Base-by-base conservation (phyloP, 1,284 basidiomycete species). In the Irpex lacteus region DNA sequence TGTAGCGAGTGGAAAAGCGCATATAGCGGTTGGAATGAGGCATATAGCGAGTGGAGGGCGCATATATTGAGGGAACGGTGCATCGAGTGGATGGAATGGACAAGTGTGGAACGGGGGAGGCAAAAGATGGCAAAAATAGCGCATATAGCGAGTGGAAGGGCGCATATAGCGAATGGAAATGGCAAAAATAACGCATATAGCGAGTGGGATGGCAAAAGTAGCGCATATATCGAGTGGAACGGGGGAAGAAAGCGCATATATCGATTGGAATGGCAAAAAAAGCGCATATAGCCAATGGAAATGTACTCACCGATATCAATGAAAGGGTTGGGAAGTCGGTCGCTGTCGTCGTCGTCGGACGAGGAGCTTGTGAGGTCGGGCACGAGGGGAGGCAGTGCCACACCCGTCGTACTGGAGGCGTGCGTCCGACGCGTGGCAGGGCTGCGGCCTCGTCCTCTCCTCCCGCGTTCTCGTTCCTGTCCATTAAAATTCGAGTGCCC, bases 301-400 rank as follows among this genome's bases (percentile, higher is more conserved):
- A 56, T 66, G 60, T 36, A 63, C 73, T 50, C 70, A 66, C 65
- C 34, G 36, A 65, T 53, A 34, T 58, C 34, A 19, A 63, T 19
- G 58, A 52, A 36, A n/a, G 63, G 75, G 72, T n/a, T 72, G 66
- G 66, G 85, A 65, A 82, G 84, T 74, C 88, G 86, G 68, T 89
- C 87, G 1, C 83, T 85, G 70, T 85, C 84, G 54, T 62, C 63
- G 8, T 60, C 60, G 18, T 63, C 62, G 18, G 70, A 71, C 38
- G 85, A 87, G 18, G 85, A 26, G 26, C 26, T 26, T 26, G 26
- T 87, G 65, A 85, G 70, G 73, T 88, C 86, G 26, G 82, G 83
- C 61, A 88, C 77, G 64, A 88, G 81, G 2, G 80, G 78, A 3
- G 85, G 86, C 21, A 80, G 69, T 69, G 62, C 64, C 71, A 62